Percentiles rank a stretch among this genome's conserved stretches.
Evolutionary conservation across 2,329 filamentous ascomycete genomes (phyloP).

Genomic region (Diaporthe longicolla): DNA sequence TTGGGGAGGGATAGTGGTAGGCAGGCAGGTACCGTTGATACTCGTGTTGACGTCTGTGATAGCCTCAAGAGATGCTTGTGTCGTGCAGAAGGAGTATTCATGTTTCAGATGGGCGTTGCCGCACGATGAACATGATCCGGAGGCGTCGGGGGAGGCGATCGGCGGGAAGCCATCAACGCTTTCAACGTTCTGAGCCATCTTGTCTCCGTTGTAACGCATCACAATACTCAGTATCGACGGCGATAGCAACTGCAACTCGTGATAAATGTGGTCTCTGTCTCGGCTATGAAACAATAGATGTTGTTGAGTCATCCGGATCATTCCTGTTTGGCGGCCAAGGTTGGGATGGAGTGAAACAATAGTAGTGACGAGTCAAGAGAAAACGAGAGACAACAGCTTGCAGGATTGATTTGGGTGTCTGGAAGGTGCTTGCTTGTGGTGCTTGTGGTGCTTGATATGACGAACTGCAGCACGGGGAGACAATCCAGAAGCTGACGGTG

Average conservation of each 20-base stretch:
- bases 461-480: constrained; percentile 36
- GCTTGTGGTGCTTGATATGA: constrained; percentile 40
- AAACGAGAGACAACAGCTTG: constrained; percentile 29
- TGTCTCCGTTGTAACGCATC: neutral
- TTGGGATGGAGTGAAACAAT: constrained; percentile 31
- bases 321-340: constrained; percentile 10
- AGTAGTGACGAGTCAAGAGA: constrained; percentile 35
- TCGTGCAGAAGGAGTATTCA: constrained; percentile 40
- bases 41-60: constrained; percentile 27
- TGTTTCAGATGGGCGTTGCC: constrained; percentile 38
- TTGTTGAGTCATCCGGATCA: constrained; percentile 36
- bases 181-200: constrained; percentile 28
- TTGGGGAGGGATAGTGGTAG: neutral
- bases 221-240: constrained; percentile 18
- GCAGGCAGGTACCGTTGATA: neutral
- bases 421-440: constrained; percentile 39
- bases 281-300: constrained; percentile 41
- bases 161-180: constrained; percentile 12
- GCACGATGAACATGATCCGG: constrained; percentile 26
- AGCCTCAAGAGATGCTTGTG: constrained; percentile 33
- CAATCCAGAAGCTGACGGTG: constrained; percentile 32
- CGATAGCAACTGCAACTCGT: neutral
- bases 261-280: constrained; percentile 35
- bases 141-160: constrained; percentile 12
- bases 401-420: neutral